A percentile compares a stretch with the other conserved stretches of the same genome.
Conservation (phyloP, 768 basidiomycete genomes). For the Amyloporia xantha region DNA sequence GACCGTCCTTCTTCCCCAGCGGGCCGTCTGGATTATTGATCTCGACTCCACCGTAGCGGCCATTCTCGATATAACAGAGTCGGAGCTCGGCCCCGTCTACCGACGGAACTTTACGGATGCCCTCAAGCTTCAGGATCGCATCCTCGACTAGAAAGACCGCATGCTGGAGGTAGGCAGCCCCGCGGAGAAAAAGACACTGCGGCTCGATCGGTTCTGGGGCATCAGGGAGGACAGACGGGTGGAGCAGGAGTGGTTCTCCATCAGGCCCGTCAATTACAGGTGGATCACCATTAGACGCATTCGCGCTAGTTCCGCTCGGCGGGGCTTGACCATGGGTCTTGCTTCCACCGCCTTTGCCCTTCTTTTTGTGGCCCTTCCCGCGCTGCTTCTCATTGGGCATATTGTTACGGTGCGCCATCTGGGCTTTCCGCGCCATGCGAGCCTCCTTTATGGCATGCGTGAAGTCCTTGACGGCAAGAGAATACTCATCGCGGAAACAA, state of each 20-base stretch:
- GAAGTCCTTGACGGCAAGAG: conserved; percentile 70
- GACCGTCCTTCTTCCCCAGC: conserved; percentile 49
- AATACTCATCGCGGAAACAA: conserved; percentile 81
- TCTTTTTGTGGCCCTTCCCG: conserved; percentile 47
- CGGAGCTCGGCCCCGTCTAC: conserved; percentile 71
- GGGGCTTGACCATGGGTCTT: conserved; percentile 61
- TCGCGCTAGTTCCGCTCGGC: conserved; percentile 54
- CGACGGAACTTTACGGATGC: conserved; percentile 48
- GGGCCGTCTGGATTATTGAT: conserved; percentile 78
- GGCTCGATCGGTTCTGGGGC: conserved; percentile 86
- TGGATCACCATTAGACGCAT: conserved; percentile 26
- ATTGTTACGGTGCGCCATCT: conserved; percentile 44
- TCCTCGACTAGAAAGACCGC: conserved; percentile 70
- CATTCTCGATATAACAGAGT: conserved; percentile 67
- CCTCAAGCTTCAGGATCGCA: conserved; percentile 65
- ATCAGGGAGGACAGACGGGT: conserved; percentile 67
- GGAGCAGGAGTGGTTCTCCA: conserved; percentile 47
- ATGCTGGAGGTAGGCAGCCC: conserved; percentile 76
- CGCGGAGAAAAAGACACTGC: conserved; percentile 78
- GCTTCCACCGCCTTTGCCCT: conserved; percentile 29
- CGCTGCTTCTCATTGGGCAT: conserved; percentile 28
- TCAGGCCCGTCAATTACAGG: conserved; percentile 40
- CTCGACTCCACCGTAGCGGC: conserved; percentile 80
- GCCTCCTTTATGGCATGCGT: conserved; percentile 77
- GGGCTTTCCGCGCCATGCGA: conserved; percentile 61